These are phyloP conservation scores for Aspergillus pseudotamarii DNA, from an alignment of 2,329 filamentous ascomycete species.

Conservation along the genomic window DNA sequence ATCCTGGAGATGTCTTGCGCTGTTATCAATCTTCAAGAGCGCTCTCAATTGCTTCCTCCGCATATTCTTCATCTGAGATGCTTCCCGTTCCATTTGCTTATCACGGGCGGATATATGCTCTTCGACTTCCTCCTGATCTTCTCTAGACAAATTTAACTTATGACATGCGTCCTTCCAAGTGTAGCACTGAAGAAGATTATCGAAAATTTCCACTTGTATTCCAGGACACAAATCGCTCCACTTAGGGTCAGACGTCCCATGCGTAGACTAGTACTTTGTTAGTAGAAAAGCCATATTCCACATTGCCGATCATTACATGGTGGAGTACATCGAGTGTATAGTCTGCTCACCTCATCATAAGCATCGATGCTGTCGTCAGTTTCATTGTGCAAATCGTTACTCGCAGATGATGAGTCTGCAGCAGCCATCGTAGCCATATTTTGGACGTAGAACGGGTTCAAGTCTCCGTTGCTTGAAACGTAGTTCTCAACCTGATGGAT, in stretches of 20 bases:
- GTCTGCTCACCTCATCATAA: conserved; percentile 13
- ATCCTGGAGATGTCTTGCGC: conserved; percentile 25
- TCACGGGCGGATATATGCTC: conserved; percentile 23
- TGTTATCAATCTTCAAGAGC: conserved; percentile 39
- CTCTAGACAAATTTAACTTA: conserved; percentile 28
- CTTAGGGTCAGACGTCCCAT: conserved; percentile 20
- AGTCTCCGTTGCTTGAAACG: conserved; percentile 31
- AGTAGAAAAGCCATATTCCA: neutral
- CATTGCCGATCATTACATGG: neutral
- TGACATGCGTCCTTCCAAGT: conserved; percentile 24
- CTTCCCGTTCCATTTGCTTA: conserved; percentile 33
- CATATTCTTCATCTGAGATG: conserved; percentile 35
- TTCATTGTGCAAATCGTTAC: conserved; percentile 9
- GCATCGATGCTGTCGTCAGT: conserved; percentile 8
- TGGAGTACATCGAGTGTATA: neutral
- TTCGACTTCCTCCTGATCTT: conserved; percentile 26
- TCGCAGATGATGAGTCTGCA: neutral
- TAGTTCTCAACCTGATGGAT: conserved; percentile 23
- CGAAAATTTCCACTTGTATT: conserved; percentile 40
- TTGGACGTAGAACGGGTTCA: conserved; percentile 30
- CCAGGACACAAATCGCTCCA: conserved; percentile 38
- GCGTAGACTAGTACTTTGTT: conserved; percentile 1
- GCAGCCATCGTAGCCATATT: conserved; percentile 31
- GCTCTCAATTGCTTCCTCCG: conserved; percentile 34
- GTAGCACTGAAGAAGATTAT: conserved; percentile 32